A percentile compares a stretch with the other conserved stretches of the same genome.
Evolutionary conservation across 306 rosid genomes (phyloP).

Genomic region (Trifolium subterraneum): DNA sequence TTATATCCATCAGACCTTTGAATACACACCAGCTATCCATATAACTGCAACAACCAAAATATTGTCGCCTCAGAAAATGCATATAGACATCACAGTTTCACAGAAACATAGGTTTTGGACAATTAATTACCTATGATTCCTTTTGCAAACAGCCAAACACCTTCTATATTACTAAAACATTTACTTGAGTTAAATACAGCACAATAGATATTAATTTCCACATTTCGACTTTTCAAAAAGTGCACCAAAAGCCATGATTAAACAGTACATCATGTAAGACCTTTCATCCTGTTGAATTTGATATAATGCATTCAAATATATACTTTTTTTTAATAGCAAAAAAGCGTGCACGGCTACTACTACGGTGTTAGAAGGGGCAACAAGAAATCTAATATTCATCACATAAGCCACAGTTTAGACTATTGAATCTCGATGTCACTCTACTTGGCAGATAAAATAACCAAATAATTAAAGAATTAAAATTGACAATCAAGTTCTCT

Average conservation of each 20-base stretch:
- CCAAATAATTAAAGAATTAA: slow-evolving; percentile 11
- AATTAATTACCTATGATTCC: neutral
- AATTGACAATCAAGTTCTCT: slow-evolving; percentile 11
- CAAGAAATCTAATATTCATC: slow-evolving; percentile 28
- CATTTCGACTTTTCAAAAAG: slow-evolving; percentile 26
- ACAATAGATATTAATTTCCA: slow-evolving; percentile 10
- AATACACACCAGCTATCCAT: slow-evolving; percentile 17
- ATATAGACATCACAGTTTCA: neutral
- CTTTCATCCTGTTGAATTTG: neutral
- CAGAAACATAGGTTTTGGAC: neutral
- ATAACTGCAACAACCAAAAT: slow-evolving; percentile 16
- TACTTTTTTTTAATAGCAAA: slow-evolving; percentile 13
- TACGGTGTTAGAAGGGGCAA: slow-evolving; percentile 30
- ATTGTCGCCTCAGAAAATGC: neutral
- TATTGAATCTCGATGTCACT: slow-evolving; percentile 10
- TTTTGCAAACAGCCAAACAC: slow-evolving; percentile 22
- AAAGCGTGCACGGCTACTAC: slow-evolving; percentile 1
- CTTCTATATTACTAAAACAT: slow-evolving; percentile 1
- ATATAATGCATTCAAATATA: slow-evolving; percentile 19
- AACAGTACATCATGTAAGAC: neutral
- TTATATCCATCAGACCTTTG: neutral
- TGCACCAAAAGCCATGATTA: neutral
- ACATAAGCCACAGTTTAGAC: slow-evolving; percentile 20
- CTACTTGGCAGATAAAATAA: slow-evolving; percentile 20
- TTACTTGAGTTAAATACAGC: slow-evolving; percentile 1